Conservation (phyloP, 2,329 filamentous ascomycete genomes). For the Alternaria triticimaculans region DNA sequence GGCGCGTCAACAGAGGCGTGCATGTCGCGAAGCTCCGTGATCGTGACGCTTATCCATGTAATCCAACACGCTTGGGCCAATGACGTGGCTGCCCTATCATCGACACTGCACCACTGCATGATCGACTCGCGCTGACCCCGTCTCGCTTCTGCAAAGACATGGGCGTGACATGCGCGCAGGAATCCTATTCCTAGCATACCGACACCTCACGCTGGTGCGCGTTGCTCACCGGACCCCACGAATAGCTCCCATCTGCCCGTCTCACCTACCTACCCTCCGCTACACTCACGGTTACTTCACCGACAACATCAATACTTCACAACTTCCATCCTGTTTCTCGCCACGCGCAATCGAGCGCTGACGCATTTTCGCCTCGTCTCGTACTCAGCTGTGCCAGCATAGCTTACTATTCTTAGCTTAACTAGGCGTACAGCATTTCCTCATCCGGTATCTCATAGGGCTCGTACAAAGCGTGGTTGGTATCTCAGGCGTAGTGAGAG, state of each 20-base stretch:
- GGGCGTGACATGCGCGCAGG: background rate
- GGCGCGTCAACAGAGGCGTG: slow-evolving; percentile 3
- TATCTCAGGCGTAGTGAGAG: slow-evolving; percentile 11
- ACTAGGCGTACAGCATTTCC: slow-evolving; percentile 8
- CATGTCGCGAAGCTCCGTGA: slow-evolving; percentile 6
- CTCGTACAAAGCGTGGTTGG: background rate
- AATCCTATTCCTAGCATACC: background rate
- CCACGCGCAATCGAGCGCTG: slow-evolving; percentile 7
- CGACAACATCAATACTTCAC: background rate
- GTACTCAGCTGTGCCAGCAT: slow-evolving; percentile 13
- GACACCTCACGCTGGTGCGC: background rate
- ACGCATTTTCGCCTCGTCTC: slow-evolving; percentile 11
- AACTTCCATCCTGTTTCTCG: background rate
- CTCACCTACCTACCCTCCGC: background rate
- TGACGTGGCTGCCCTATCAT: slow-evolving; percentile 11
- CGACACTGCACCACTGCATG: background rate
- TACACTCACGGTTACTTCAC: background rate
- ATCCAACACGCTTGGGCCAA: slow-evolving; percentile 16
- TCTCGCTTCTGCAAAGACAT: background rate
- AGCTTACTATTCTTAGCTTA: slow-evolving; percentile 23
- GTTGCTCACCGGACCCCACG: background rate
- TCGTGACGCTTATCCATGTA: slow-evolving; percentile 14
- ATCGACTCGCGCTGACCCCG: background rate
- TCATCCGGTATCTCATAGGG: slow-evolving; percentile 13
- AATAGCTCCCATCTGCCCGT: background rate